Percentiles rank a stretch among this genome's conserved stretches.
These are phyloP conservation scores for Globisporangium mamillatum DNA, from an alignment of 352 stramenopile species.

Conservation along the genomic window DNA sequence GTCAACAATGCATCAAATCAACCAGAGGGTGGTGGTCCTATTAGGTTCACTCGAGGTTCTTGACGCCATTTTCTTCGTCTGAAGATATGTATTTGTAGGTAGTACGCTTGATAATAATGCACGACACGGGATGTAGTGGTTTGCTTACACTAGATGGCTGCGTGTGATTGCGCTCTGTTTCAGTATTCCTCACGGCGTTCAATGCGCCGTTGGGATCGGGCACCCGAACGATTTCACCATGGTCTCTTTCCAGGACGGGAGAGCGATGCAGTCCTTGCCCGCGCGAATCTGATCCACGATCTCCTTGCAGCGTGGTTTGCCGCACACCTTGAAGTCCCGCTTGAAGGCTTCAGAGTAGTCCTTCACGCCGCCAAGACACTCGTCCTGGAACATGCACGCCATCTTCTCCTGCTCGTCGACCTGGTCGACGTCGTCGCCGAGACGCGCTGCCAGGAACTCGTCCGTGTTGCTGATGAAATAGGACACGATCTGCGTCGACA, in stretches of 20 bases:
- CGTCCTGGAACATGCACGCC: conserved; percentile 47
- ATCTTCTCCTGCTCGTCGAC: conserved; percentile 24
- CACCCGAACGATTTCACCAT: conserved; percentile 17
- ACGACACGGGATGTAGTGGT: no score
- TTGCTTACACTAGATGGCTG: no score
- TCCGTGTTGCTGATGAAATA: no score
- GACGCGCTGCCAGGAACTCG: conserved; percentile 34
- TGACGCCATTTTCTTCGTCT: no score
- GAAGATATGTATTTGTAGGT: no score
- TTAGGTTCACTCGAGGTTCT: no score
- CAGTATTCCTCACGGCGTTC: no score
- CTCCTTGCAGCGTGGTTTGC: conserved; percentile 30
- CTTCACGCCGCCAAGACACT: conserved; percentile 40
- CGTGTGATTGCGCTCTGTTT: no score
- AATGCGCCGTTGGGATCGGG: conserved; percentile 8
- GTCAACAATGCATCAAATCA: no score
- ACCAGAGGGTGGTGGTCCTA: no score
- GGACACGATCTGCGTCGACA: neutral
- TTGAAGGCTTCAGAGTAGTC: conserved; percentile 47
- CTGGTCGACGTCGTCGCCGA: conserved; percentile 18
- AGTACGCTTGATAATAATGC: no score
- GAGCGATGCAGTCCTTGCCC: conserved; percentile 15
- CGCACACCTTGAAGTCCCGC: conserved; percentile 23
- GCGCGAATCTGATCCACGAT: conserved; percentile 21
- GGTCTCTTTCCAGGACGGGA: conserved; percentile 28